Evolutionary conservation across 306 rosid genomes (phyloP), one percentile per base, ranked within the genome.

Genomic region (Inga oerstediana): DNA sequence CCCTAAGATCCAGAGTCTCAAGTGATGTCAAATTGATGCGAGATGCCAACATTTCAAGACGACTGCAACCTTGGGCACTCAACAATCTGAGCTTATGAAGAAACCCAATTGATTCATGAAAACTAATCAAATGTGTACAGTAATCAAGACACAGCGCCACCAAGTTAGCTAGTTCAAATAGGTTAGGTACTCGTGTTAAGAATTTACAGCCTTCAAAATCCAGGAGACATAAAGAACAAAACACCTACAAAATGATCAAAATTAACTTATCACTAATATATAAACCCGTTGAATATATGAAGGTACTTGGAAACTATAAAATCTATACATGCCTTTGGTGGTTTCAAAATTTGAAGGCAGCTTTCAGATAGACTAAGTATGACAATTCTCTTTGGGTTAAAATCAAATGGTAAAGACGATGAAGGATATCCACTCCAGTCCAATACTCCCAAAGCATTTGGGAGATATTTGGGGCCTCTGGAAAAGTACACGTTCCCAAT

Each of bases 11-110:
- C 30, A 83, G 59, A 78, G 5, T 1, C 17, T 37, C n/a, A 8
- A 78, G 86, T 20, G 86, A 78, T 16, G 48, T 35, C 79, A 83
- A 46, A 13, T 8, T 48, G 27, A 78, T 13, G 56, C n/a, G 1
- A 54, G 43, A 20, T 15, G 5, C 77, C 41, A 46, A 32, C 35
- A 24, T 48, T 24, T 27, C 6, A 1, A 46, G 77, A 15, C 14
- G 22, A n/a, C 15, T 73, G 61, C 78, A 49, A 30, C 80, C 61
- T 46, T 27, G 9, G 12, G 61, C 72, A 64, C 72, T 77, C 72
- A 77, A 77, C 58, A 59, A 10, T 8, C 2, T 19, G 35, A 77
- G 80, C 27, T 61, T 77, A 24, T 3, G 3, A 9, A 61, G 59
- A 61, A 7, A 62, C 7, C 72, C 59, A 77, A 59, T 27, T 10